Evolutionary conservation across 768 basidiomycete species (phyloP), one percentile per base, ranked within the genome.

Genomic region (Leccinum longicurvipes): DNA sequence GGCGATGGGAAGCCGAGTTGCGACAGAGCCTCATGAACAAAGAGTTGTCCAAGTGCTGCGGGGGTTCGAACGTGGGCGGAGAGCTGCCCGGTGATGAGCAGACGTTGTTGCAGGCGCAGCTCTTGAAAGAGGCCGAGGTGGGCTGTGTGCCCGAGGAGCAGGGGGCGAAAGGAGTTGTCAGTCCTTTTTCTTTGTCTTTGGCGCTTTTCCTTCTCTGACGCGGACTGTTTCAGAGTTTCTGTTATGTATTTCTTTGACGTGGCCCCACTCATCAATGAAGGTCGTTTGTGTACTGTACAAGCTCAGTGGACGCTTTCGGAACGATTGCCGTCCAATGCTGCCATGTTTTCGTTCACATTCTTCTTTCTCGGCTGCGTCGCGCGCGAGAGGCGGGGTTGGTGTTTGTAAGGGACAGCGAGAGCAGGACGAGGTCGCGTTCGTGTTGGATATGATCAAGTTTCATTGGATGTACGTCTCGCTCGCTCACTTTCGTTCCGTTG

Each of bases 1-100:
- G 91, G 17, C 87, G 91, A 65, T 99, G 96, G 96, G 97, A 99
- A 58, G 88, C 86, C 25, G 95, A 99, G 57, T 76, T 96, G n/a
- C 83, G 94, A 10, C 86, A 90, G 62, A 84, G 87, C 0, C 76
- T 98, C 1, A 90, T 90, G 6, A 82, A 74, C 53, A 98, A 98
- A 76, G 91, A 91, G 52, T 15, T 12, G 2, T 31, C 42, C 53
- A 65, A 68, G 79, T 12, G 28, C 0, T 46, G 44, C 9, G 28
- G 82, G 10, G 71, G 78, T 1, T 66, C 71, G 2, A 62, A 76
- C 2, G 74, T 72, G 6, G 29, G 27, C 8, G 76, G 76, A 0
- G 54, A 57, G 1, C 71, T 98, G 17, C 91, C 90, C 1, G 97
- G 93, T 67, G 86, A 89, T 55, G 92, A 97, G 56, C 85, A 89